Conservation (phyloP, 2,329 filamentous ascomycete genomes). For the Xylaria sp. region DNA sequence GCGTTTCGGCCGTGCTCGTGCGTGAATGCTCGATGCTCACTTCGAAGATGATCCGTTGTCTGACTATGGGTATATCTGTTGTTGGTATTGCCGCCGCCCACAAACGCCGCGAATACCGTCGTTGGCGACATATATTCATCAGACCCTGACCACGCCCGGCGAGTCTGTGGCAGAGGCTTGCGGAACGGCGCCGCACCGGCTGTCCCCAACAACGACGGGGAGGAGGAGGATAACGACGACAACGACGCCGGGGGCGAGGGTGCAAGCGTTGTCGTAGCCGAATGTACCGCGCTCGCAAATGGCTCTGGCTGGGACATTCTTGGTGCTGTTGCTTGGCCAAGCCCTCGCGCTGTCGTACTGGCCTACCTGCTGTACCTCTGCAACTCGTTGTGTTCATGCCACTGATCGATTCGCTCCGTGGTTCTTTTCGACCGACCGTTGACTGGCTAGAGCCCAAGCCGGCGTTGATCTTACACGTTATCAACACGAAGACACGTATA, state of each 20-base stretch:
- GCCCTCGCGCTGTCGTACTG: slow-evolving; percentile 3
- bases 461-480: slow-evolving; percentile 21
- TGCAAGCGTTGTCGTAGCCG: slow-evolving; percentile 16
- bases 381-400: neutral
- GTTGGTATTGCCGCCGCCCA: slow-evolving; percentile 10
- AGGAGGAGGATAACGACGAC: slow-evolving; percentile 6
- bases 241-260: neutral
- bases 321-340: slow-evolving; percentile 10
- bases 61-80: slow-evolving; percentile 31
- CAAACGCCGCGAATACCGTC: slow-evolving; percentile 23
- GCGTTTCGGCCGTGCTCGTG: slow-evolving; percentile 23
- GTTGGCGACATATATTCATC: slow-evolving; percentile 14
- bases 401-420: neutral
- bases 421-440: slow-evolving; percentile 17
- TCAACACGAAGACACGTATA: slow-evolving; percentile 19
- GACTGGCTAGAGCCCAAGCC: slow-evolving; percentile 10
- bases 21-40: slow-evolving; percentile 9
- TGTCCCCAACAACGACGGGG: slow-evolving; percentile 9
- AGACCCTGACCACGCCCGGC: slow-evolving; percentile 22
- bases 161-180: slow-evolving; percentile 18
- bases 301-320: slow-evolving; percentile 31
- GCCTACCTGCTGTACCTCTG: neutral
- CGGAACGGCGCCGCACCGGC: slow-evolving; percentile 13
- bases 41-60: slow-evolving; percentile 12
- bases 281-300: slow-evolving; percentile 23